Base-by-base conservation (phyloP, 2,329 filamentous ascomycete genomes). In the Penicillium brasilianum region DNA sequence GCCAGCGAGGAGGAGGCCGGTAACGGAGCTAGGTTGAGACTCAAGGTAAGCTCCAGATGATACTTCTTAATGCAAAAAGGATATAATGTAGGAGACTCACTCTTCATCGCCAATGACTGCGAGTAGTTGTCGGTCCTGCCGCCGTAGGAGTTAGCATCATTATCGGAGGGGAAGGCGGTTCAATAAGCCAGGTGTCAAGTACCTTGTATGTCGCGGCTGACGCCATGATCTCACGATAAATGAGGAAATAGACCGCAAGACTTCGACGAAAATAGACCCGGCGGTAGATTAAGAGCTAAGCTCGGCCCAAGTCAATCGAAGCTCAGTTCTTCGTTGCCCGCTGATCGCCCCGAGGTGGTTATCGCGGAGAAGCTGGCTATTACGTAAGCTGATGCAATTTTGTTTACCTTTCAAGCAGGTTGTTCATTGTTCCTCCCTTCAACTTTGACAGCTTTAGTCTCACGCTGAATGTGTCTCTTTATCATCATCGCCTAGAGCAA, bases 31-130 rank as follows among this genome's bases (percentile, higher is more conserved):
- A 71, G 37, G 59, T 16, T 28, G n/a, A 28, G 43, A 30, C 25
- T 37, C 53, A n/a, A 59, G 22, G 53, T 76, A 66, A 71, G 69
- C 56, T 57, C 9, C 20, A 13, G 2, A 11, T 5, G 8, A 22
- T n/a, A 1, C 9, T n/a, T 22, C 36, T 16, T 34, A 48, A 9
- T 20, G 14, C 25, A 28, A 28, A 52, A 9, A 16, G 10, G 8
- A 30, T 2, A 3, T 41, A 13, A 22, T 18, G 5, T 16, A 2
- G 11, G 34, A 3, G 1, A 28, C 46, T 69, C 73, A 79, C 78
- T 79, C 95, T 87, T 99, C 95, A 78, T 99, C 95, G 55, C 95
- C 95, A 75, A 99, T 99, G 52, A 99, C 94, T 66, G 95, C 95
- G 61, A 99, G 87, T 76, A 99, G 97, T 81, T 99, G 90, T 72